Conservation (phyloP, 306 rosid genomes). For the Neltuma alba region DNA sequence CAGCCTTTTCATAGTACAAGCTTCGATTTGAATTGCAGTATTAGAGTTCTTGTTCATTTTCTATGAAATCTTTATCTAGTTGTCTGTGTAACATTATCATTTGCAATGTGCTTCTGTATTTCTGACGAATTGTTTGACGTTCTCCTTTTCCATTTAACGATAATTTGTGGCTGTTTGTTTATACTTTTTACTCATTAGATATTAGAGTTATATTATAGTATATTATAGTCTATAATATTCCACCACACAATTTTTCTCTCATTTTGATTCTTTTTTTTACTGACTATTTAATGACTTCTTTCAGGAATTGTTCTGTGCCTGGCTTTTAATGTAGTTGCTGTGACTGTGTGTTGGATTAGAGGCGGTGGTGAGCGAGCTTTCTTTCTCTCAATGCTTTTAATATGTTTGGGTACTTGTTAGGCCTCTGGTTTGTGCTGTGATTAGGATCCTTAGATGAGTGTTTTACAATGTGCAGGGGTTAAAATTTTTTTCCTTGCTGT, state of each 20-base stretch:
- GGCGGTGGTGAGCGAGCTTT: conserved; percentile 78
- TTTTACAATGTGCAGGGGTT: conserved; percentile 65
- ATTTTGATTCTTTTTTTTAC: background rate
- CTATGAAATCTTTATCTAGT: background rate
- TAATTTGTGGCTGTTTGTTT: background rate
- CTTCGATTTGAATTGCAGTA: conserved; percentile 2
- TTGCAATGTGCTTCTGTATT: background rate
- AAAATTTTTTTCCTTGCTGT: conserved; percentile 90
- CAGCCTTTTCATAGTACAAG: background rate
- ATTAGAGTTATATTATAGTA: background rate
- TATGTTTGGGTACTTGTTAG: background rate
- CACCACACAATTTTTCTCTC: background rate
- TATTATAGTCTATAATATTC: background rate
- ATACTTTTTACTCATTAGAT: background rate
- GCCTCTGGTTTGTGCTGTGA: conserved; percentile 23
- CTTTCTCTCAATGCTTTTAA: conserved; percentile 8
- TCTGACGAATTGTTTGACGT: background rate
- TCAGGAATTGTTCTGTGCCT: conserved; percentile 92
- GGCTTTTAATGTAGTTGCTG: conserved; percentile 79
- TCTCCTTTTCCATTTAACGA: background rate
- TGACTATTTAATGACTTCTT: conserved; percentile 13
- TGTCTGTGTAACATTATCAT: background rate
- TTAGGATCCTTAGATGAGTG: conserved; percentile 33
- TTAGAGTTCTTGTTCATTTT: background rate
- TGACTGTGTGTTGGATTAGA: conserved; percentile 80